A percentile compares a stretch with the other conserved stretches of the same genome.
These are phyloP conservation scores for Priceomyces castillae DNA, from an alignment of 805 yeast genomes.

Conservation along the genomic window DNA sequence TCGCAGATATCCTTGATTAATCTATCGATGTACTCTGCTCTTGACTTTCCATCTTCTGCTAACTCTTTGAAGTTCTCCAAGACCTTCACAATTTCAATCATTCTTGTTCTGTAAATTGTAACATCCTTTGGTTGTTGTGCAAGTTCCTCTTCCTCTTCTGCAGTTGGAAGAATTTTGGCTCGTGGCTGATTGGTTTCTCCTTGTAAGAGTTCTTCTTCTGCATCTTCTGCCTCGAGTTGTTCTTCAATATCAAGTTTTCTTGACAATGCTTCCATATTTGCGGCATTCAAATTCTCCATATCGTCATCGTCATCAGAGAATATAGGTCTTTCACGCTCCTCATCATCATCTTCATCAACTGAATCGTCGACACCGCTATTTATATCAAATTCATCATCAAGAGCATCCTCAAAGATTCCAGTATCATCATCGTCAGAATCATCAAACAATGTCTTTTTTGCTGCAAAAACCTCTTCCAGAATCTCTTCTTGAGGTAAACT, in stretches of 20 bases:
- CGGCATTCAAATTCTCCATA: conserved; percentile 68
- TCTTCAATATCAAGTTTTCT: conserved; percentile 61
- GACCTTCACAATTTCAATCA: conserved; percentile 92
- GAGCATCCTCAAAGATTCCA: conserved; percentile 32
- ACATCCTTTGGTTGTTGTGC: conserved; percentile 65
- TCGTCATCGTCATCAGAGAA: conserved; percentile 75
- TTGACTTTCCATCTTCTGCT: conserved; percentile 82
- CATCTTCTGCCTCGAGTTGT: conserved; percentile 45
- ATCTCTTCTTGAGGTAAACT: conserved; percentile 30
- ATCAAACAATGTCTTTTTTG: conserved; percentile 74
- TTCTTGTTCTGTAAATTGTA: conserved; percentile 83
- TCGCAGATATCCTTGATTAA: conserved; percentile 82
- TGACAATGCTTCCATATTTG: conserved; percentile 80
- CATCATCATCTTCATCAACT: conserved; percentile 49
- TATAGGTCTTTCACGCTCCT: conserved; percentile 60
- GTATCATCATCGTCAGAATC: conserved; percentile 66
- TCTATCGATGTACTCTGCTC: conserved; percentile 79
- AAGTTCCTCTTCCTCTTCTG: conserved; percentile 55
- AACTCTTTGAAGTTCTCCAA: conserved; percentile 82
- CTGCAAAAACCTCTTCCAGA: conserved; percentile 58
- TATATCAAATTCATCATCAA: conserved; percentile 42
- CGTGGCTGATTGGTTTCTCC: conserved; percentile 62
- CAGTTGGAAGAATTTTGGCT: conserved; percentile 74
- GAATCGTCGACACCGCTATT: conserved; percentile 16
- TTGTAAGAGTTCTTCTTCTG: conserved; percentile 55